Evolutionary conservation across 768 basidiomycete species (phyloP).

Genomic region (Inosperma sp.): DNA sequence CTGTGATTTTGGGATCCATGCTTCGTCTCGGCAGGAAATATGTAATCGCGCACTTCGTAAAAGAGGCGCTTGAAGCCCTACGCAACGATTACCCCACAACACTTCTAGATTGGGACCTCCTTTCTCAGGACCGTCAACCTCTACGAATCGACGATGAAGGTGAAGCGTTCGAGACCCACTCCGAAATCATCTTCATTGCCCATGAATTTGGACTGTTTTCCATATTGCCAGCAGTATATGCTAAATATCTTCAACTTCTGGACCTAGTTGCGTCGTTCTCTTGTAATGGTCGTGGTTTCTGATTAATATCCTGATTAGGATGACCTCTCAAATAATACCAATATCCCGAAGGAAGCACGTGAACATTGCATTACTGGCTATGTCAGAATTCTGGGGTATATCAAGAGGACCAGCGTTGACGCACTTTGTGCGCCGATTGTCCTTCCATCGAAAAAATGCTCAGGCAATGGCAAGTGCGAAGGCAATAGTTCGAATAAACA

Average conservation of each 20-base stretch:
- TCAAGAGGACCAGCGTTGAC: neutral
- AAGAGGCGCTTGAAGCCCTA: slow-evolving; percentile 6
- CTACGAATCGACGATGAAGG: neutral
- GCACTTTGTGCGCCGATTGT: neutral
- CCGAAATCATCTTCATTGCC: neutral
- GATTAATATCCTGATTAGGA: neutral
- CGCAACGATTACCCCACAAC: slow-evolving; percentile 5
- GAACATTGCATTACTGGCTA: neutral
- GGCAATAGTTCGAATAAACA: neutral
- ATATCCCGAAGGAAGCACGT: neutral
- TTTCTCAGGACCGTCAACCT: neutral
- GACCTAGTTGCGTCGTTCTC: neutral
- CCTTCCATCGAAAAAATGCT: neutral
- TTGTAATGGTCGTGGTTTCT: neutral
- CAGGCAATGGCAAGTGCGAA: neutral
- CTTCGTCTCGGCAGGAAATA: slow-evolving; percentile 18
- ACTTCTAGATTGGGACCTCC: slow-evolving; percentile 9
- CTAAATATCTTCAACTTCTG: neutral
- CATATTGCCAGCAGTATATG: neutral
- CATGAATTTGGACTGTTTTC: neutral
- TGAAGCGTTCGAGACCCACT: neutral
- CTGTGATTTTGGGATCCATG: slow-evolving; percentile 5
- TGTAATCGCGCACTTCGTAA: slow-evolving; percentile 11
- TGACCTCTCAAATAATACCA: neutral
- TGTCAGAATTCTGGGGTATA: neutral